phyloP scores from a whole-genome alignment of 2,329 filamentous ascomycete species.

The Ustulina deusta region DNA sequence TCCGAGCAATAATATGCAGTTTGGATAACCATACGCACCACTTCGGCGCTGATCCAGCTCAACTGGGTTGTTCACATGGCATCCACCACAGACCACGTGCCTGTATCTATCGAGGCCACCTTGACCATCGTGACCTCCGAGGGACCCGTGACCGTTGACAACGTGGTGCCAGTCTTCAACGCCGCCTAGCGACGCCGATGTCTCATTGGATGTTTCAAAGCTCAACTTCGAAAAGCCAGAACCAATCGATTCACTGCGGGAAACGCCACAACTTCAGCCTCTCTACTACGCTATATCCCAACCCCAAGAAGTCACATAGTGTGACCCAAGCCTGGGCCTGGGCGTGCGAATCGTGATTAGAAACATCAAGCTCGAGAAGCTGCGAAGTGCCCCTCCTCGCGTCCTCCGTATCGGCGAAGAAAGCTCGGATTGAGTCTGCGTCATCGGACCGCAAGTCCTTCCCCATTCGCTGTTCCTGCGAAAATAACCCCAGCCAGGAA shows the following conservation, averaged over 20 bases:
- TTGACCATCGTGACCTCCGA: constrained; percentile 1
- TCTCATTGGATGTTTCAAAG: background rate
- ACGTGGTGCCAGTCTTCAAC: background rate
- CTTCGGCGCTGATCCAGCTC: constrained; percentile 14
- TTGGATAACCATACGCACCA: background rate
- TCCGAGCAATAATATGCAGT: background rate
- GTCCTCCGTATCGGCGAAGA: constrained; percentile 35
- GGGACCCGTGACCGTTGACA: background rate
- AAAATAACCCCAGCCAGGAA: constrained; percentile 21
- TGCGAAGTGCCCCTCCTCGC: constrained; percentile 5
- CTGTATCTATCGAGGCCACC: background rate
- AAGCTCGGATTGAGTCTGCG: constrained; percentile 33
- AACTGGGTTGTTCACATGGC: background rate
- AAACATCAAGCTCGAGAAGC: constrained; percentile 45
- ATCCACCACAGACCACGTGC: background rate
- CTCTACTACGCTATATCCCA: constrained; percentile 48
- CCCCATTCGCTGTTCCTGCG: background rate
- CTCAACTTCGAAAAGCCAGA: background rate
- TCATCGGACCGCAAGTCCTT: constrained; percentile 3
- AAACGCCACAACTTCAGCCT: constrained; percentile 46
- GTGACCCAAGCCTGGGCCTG: constrained; percentile 47
- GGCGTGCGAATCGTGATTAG: constrained; percentile 32
- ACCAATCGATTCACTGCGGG: constrained; percentile 33
- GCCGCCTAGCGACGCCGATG: background rate
- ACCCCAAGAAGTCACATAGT: constrained; percentile 46